A percentile compares a stretch with the other conserved stretches of the same genome.
Evolutionary conservation across 768 basidiomycete species (phyloP).

Genomic region (Phanerochaete carnosa): DNA sequence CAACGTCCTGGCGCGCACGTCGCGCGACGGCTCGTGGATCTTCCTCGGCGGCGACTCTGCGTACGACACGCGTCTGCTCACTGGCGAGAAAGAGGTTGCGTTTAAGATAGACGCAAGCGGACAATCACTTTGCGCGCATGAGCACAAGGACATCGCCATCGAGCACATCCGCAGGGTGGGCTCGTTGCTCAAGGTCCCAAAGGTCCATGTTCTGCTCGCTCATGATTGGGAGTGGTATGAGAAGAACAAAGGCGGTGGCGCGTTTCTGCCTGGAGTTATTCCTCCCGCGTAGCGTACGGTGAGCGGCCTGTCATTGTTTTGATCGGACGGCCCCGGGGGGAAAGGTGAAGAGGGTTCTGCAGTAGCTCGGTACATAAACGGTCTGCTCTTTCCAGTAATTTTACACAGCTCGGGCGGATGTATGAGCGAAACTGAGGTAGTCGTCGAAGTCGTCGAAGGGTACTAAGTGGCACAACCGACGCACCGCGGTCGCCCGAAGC

Average conservation of each 20-base stretch:
- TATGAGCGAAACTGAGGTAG: too few species aligned
- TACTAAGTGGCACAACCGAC: too few species aligned
- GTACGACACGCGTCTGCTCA: background rate
- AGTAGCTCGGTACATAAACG: too few species aligned
- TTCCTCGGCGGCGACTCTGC: background rate
- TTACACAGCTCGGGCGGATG: too few species aligned
- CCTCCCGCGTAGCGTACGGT: background rate
- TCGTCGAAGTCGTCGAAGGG: too few species aligned
- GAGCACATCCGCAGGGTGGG: background rate
- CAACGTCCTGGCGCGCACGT: constrained; percentile 4
- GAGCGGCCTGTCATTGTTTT: background rate
- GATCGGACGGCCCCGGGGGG: too few species aligned
- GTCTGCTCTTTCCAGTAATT: too few species aligned
- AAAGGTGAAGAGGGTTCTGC: too few species aligned
- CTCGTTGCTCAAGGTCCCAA: background rate
- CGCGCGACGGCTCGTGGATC: background rate
- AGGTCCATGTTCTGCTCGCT: background rate
- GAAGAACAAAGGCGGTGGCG: background rate
- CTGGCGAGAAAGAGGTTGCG: constrained; percentile 19
- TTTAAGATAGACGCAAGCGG: constrained; percentile 28
- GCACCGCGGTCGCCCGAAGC: constrained; percentile 29
- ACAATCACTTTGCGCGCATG: background rate
- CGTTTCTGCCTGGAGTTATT: background rate
- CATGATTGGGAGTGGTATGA: constrained; percentile 5
- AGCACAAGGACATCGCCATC: background rate